Percentiles rank a stretch among this genome's conserved stretches.
Conservation (phyloP, 2,329 filamentous ascomycete genomes). For the Chaetoscypha palmicola region DNA sequence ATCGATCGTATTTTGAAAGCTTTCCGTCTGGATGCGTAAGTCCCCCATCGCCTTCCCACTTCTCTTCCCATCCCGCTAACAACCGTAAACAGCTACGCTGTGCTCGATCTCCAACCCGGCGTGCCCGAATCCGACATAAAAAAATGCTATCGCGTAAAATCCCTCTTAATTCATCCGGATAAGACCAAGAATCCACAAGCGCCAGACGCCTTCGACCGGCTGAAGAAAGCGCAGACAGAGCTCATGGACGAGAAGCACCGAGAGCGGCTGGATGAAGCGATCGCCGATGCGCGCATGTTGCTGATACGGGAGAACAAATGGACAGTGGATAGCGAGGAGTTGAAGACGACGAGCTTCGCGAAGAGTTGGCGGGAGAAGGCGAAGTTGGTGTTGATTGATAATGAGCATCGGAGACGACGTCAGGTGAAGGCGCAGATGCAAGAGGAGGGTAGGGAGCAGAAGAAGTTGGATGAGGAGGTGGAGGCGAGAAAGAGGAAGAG, state of each 20-base stretch:
- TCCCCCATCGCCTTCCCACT: conserved; percentile 11
- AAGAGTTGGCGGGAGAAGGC: conserved; percentile 86
- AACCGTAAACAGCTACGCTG: conserved; percentile 62
- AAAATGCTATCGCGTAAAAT: conserved; percentile 87
- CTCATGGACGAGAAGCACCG: conserved; percentile 94
- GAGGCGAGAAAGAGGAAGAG: conserved; percentile 77
- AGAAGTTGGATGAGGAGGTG: conserved; percentile 75
- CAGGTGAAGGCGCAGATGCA: conserved; percentile 93
- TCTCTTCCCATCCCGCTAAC: conserved; percentile 10
- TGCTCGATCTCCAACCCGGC: conserved; percentile 91
- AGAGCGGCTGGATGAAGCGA: conserved; percentile 80
- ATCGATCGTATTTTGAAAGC: conserved; percentile 90
- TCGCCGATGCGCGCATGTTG: conserved; percentile 90
- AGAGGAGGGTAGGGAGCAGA: conserved; percentile 87
- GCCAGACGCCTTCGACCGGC: conserved; percentile 90
- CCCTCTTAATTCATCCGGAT: conserved; percentile 97
- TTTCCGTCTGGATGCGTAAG: conserved; percentile 70
- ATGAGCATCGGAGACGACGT: conserved; percentile 74
- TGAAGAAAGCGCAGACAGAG: conserved; percentile 89
- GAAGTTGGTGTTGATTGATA: conserved; percentile 83
- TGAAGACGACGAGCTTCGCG: conserved; percentile 76
- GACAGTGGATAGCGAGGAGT: conserved; percentile 79
- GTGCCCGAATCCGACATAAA: conserved; percentile 97
- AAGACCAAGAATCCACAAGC: conserved; percentile 88
- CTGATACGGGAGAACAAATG: conserved; percentile 92